phyloP scores from a whole-genome alignment of 306 rosid species.

The Cucurbita maxima region DNA sequence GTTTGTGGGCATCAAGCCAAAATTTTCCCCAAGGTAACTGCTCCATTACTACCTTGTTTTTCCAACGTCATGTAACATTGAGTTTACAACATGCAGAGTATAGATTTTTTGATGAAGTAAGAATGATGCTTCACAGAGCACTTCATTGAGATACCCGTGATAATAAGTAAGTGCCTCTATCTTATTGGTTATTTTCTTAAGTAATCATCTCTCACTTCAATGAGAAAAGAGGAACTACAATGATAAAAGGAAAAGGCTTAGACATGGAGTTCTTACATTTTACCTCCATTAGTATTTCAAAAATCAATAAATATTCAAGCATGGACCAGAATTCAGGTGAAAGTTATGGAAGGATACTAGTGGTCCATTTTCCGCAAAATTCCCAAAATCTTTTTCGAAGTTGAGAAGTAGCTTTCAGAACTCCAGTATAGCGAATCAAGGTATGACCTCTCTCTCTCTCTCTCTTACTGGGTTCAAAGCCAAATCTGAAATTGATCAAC shows the following conservation, averaged over 20 bases:
- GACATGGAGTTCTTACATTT: neutral
- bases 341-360: neutral
- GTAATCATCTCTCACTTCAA: neutral
- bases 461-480: neutral
- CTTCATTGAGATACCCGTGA: neutral
- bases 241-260: neutral
- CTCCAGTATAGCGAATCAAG: neutral
- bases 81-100: neutral
- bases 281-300: neutral
- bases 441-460: neutral
- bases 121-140: neutral
- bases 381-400: neutral
- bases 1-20: neutral
- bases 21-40: neutral
- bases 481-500: neutral
- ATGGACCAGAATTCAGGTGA: neutral
- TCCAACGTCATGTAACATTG: neutral
- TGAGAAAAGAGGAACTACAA: neutral
- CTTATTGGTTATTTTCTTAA: neutral
- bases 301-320: conserved; percentile 1
- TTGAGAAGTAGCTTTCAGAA: conserved; percentile 3
- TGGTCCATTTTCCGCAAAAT: conserved; percentile 2
- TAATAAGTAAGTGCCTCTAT: neutral
- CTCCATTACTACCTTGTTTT: neutral
- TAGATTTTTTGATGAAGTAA: neutral